Conservation (phyloP, 2,329 filamentous ascomycete genomes). For the Nigrograna mackinnonii region DNA sequence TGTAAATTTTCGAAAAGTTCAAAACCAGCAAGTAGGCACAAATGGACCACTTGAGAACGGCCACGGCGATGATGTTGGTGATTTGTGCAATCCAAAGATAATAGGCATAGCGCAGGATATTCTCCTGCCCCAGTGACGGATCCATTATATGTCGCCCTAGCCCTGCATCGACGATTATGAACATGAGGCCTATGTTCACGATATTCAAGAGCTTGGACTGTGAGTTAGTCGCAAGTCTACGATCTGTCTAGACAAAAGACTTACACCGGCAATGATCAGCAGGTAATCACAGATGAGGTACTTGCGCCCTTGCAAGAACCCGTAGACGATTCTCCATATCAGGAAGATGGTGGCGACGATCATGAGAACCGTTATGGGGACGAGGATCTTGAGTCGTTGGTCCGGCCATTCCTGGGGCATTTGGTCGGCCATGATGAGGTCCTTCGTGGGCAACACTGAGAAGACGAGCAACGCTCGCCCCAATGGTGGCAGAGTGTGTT, state of each 20-base stretch:
- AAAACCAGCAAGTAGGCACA: slow-evolving; percentile 29
- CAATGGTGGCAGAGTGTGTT: no score
- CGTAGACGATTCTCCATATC: slow-evolving; percentile 25
- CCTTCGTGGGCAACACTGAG: neutral
- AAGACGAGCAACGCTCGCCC: no score
- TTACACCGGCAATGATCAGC: slow-evolving; percentile 21
- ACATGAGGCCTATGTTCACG: slow-evolving; percentile 15
- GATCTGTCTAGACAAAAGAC: slow-evolving; percentile 3
- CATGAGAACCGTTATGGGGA: slow-evolving; percentile 22
- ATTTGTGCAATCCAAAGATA: slow-evolving; percentile 23
- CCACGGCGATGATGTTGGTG: slow-evolving; percentile 27
- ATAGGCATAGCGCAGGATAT: slow-evolving; percentile 19
- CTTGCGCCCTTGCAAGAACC: slow-evolving; percentile 18
- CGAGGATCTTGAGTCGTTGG: slow-evolving; percentile 20
- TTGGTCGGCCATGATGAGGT: slow-evolving; percentile 3
- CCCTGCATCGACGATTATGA: slow-evolving; percentile 15
- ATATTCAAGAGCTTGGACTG: slow-evolving; percentile 18
- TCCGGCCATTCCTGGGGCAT: slow-evolving; percentile 24
- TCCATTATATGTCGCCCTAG: slow-evolving; percentile 26
- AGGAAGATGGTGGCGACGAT: slow-evolving; percentile 23
- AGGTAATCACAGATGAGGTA: slow-evolving; percentile 25
- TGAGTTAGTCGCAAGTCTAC: neutral
- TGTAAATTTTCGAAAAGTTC: slow-evolving; percentile 24
- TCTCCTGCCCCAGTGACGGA: slow-evolving; percentile 21
- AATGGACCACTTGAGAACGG: slow-evolving; percentile 28